Conservation (phyloP, 2,329 filamentous ascomycete genomes). For the Ascochyta fabae region DNA sequence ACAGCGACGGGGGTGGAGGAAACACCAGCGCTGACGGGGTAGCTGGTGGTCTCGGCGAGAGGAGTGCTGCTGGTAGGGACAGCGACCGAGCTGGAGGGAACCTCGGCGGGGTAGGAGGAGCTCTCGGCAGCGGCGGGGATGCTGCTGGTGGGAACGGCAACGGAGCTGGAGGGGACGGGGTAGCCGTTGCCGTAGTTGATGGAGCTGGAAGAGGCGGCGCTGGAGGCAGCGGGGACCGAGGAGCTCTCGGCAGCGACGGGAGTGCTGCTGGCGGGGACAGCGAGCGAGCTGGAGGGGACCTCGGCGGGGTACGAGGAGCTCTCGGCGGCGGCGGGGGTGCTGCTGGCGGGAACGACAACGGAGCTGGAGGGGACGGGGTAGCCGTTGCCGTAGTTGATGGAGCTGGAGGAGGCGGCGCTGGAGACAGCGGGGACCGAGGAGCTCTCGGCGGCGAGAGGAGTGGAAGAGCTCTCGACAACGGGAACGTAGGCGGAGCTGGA, state of each 20-base stretch:
- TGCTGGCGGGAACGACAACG: neutral
- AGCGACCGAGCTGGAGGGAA: neutral
- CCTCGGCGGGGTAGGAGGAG: slow-evolving; percentile 4
- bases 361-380: slow-evolving; percentile 2
- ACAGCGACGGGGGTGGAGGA: slow-evolving; percentile 10
- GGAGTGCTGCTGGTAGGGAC: slow-evolving; percentile 3
- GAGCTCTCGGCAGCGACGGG: slow-evolving; percentile 9
- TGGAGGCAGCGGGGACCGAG: slow-evolving; percentile 1
- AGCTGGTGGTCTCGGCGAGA: slow-evolving; percentile 5
- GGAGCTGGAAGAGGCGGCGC: neutral
- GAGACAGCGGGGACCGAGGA: slow-evolving; percentile 5
- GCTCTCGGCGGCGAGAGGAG: slow-evolving; percentile 11
- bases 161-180: slow-evolving; percentile 1
- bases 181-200: neutral
- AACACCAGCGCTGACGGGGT: slow-evolving; percentile 1
- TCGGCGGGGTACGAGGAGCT: slow-evolving; percentile 4
- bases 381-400: neutral
- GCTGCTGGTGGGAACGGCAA: neutral
- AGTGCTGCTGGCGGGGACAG: slow-evolving; percentile 1
- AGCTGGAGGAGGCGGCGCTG: neutral
- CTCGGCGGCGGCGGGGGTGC: neutral
- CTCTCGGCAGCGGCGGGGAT: slow-evolving; percentile 1
- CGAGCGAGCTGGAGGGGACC: neutral
- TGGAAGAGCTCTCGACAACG: neutral
- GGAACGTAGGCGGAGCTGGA: neutral